A percentile compares a stretch with the other conserved stretches of the same genome.
Evolutionary conservation across 2,329 filamentous ascomycete species (phyloP).

Genomic region (Cercospora brassicicola): DNA sequence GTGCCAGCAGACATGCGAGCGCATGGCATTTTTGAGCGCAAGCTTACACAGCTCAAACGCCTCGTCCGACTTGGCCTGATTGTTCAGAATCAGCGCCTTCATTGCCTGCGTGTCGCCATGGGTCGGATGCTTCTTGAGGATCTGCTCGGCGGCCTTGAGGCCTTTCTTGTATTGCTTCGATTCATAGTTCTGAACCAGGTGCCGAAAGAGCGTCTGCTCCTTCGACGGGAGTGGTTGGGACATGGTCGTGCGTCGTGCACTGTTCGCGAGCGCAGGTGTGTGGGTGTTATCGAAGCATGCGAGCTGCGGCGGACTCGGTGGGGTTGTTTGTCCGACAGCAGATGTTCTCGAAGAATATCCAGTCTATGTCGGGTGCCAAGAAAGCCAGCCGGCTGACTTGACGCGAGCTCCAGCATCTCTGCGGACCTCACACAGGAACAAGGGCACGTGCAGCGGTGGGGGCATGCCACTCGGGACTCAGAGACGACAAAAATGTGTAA

Average conservation of each 20-base stretch:
- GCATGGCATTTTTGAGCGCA: constrained; percentile 94
- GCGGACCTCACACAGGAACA: not conserved
- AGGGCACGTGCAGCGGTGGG: not conserved
- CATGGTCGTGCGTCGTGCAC: constrained; percentile 18
- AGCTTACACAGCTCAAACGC: constrained; percentile 91
- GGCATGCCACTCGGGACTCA: not conserved
- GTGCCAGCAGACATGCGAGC: constrained; percentile 99
- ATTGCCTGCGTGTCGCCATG: constrained; percentile 99
- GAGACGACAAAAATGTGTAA: not conserved
- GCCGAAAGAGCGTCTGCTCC: constrained; percentile 90
- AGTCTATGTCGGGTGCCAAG: not conserved
- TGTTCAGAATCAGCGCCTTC: constrained; percentile 96
- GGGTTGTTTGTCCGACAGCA: not conserved
- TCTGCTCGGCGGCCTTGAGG: constrained; percentile 93
- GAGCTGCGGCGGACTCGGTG: not conserved
- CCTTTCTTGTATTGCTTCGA: constrained; percentile 91
- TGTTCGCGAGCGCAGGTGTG: not conserved
- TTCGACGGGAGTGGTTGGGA: constrained; percentile 65
- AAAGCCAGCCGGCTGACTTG: not conserved
- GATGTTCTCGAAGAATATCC: not conserved
- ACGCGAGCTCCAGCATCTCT: not conserved
- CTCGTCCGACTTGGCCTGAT: constrained; percentile 87
- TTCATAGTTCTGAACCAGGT: constrained; percentile 94
- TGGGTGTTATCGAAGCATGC: constrained; percentile 15
- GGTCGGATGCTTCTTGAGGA: constrained; percentile 88